Conservation (phyloP, 192 early-diverging fungal genomes). For the Entomortierella chlamydospora region DNA sequence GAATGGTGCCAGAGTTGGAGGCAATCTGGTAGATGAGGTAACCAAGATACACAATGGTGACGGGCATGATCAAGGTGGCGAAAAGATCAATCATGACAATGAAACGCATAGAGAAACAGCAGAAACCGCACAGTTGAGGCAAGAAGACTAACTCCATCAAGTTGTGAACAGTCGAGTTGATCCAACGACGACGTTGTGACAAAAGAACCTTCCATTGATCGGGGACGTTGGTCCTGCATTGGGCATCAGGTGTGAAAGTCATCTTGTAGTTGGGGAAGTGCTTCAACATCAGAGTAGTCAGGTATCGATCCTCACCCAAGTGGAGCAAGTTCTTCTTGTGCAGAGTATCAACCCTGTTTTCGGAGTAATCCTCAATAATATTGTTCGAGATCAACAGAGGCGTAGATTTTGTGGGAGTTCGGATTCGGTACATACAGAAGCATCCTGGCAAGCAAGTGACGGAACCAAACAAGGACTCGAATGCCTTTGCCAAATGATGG, state of each 20-base stretch:
- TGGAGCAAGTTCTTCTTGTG: conserved; percentile 99
- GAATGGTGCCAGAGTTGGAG: conserved; percentile 68
- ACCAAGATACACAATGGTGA: conserved; percentile 86
- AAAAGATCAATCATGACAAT: conserved; percentile 96
- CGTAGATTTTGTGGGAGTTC: conserved; percentile 87
- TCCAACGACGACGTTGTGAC: conserved; percentile 99
- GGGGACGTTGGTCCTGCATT: conserved; percentile 94
- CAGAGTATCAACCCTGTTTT: conserved; percentile 94
- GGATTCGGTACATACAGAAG: conserved; percentile 99
- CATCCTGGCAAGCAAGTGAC: conserved; percentile 99
- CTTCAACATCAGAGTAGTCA: conserved; percentile 95
- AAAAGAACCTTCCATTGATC: conserved; percentile 93
- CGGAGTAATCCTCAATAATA: conserved; percentile 93
- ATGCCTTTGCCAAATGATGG: conserved; percentile 96
- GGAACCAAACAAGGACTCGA: conserved; percentile 97
- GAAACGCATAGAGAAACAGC: conserved; percentile 98
- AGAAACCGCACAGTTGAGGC: conserved; percentile 96
- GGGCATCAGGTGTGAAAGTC: conserved; percentile 92
- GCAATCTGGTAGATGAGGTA: conserved; percentile 83
- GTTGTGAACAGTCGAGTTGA: conserved; percentile 99
- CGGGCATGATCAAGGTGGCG: conserved; percentile 93
- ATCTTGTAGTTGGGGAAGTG: conserved; percentile 97
- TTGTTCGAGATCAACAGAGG: conserved; percentile 91
- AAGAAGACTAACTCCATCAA: conserved; percentile 93
- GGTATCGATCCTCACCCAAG: conserved; percentile 98